Evolutionary conservation across 176 grass and related monocot genomes (phyloP).

Genomic region (Chrysopogon serrulatus): DNA sequence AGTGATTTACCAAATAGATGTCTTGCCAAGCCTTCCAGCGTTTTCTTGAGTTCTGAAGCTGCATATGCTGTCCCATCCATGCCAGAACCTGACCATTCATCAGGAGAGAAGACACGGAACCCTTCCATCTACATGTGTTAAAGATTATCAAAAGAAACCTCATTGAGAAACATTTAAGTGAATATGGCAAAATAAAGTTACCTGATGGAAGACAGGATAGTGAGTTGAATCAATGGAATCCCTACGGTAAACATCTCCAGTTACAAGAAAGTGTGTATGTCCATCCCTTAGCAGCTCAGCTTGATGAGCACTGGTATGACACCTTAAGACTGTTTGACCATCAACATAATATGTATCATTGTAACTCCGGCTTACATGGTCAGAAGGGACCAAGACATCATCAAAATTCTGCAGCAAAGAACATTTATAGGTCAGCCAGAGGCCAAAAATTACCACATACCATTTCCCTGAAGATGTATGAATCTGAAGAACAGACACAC

Average conservation of each 20-base stretch:
- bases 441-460: background rate
- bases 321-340: slow-evolving; percentile 66
- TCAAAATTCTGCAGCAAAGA: slow-evolving; percentile 78
- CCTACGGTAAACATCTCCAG: slow-evolving; percentile 94
- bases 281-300: slow-evolving; percentile 87
- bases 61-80: slow-evolving; percentile 83
- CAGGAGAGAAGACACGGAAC: slow-evolving; percentile 72
- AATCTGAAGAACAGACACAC: background rate
- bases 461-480: background rate
- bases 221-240: slow-evolving; percentile 97
- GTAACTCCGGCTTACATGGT: slow-evolving; percentile 93
- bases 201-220: slow-evolving; percentile 98
- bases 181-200: slow-evolving; percentile 7
- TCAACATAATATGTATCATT: slow-evolving; percentile 97
- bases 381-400: slow-evolving; percentile 84
- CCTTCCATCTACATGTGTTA: slow-evolving; percentile 80
- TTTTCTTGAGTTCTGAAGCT: slow-evolving; percentile 77
- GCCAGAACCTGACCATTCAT: slow-evolving; percentile 74
- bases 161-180: background rate
- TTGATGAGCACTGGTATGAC: slow-evolving; percentile 94
- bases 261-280: slow-evolving; percentile 91
- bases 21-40: slow-evolving; percentile 84
- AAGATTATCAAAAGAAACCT: slow-evolving; percentile 3
- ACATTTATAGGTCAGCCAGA: slow-evolving; percentile 17
- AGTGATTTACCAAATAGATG: slow-evolving; percentile 80